phyloP scores from a whole-genome alignment of 2,329 filamentous ascomycete genomes.

The Massarina eburnea region DNA sequence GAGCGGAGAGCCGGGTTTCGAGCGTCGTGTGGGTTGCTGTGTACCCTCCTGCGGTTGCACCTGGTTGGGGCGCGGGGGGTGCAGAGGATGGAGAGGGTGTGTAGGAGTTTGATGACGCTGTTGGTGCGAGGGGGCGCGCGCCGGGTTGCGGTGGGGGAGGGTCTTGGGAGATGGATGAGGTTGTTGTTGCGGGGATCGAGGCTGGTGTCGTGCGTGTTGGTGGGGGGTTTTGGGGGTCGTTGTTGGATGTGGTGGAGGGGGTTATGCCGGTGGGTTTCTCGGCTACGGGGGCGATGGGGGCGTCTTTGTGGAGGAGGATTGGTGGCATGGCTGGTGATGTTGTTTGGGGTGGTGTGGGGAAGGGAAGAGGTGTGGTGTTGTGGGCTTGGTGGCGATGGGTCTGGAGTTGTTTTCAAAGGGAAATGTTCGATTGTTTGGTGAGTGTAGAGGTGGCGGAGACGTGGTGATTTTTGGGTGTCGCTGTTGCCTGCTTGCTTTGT shows the following conservation, averaged over 20 bases:
- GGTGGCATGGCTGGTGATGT: slow-evolving; percentile 45
- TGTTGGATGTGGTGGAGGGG: slow-evolving; percentile 33
- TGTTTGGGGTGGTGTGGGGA: slow-evolving; percentile 1
- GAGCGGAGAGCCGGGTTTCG: slow-evolving; percentile 27
- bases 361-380: background rate
- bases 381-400: background rate
- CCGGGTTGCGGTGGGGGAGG: slow-evolving; percentile 45
- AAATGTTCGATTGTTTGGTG: background rate
- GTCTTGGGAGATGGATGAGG: slow-evolving; percentile 18
- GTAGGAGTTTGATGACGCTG: slow-evolving; percentile 15
- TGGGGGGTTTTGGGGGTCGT: slow-evolving; percentile 22
- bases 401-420: background rate
- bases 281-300: slow-evolving; percentile 45
- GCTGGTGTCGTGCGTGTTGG: slow-evolving; percentile 39
- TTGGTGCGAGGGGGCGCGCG: slow-evolving; percentile 34
- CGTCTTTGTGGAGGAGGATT: slow-evolving; percentile 50
- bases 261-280: slow-evolving; percentile 41
- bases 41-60: slow-evolving; percentile 40
- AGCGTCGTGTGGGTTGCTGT: slow-evolving; percentile 36
- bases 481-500: slow-evolving; percentile 26
- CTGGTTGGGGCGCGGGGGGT: slow-evolving; percentile 43
- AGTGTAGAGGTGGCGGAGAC: background rate
- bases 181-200: slow-evolving; percentile 32
- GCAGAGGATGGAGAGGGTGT: slow-evolving; percentile 9
- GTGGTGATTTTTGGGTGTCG: background rate